phyloP scores from a whole-genome alignment of 2,329 filamentous ascomycete genomes.

The Colletotrichum scovillei region DNA sequence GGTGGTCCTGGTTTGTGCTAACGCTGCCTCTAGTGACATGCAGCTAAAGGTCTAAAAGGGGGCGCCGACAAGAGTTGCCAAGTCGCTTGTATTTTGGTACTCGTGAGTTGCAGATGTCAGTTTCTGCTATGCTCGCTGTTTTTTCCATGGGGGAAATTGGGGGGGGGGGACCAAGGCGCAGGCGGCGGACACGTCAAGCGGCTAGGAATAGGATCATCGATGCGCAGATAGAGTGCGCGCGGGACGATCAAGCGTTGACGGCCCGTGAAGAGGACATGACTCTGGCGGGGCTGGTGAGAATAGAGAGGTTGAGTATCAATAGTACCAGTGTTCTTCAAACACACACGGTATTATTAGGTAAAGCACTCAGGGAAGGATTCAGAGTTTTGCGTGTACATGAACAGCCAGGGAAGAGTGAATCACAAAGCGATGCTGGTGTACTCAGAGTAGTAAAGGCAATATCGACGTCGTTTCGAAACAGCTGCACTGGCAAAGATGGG shows the following conservation, averaged over 20 bases:
- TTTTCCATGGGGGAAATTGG: not conserved
- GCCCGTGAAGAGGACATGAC: not conserved
- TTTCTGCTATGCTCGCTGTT: not conserved
- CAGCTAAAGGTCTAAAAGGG: not conserved
- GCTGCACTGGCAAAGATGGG: slow-evolving; percentile 4
- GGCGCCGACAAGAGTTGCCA: not conserved
- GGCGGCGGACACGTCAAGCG: not conserved
- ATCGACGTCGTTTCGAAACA: slow-evolving; percentile 33
- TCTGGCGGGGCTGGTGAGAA: not conserved
- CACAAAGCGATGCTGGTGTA: not conserved
- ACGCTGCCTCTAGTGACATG: not conserved
- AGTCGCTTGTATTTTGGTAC: not conserved
- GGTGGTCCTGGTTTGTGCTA: slow-evolving; percentile 1
- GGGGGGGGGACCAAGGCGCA: not conserved
- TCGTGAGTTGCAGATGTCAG: not conserved
- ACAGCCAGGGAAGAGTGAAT: not conserved
- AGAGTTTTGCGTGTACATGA: not conserved
- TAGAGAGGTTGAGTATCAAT: not conserved
- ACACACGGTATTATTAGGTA: not conserved
- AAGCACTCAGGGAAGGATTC: not conserved
- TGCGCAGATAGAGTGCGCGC: slow-evolving; percentile 25
- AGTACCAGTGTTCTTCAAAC: not conserved
- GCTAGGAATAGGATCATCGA: slow-evolving; percentile 20
- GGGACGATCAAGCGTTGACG: not conserved
- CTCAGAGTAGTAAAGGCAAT: not conserved